phyloP scores from a whole-genome alignment of 306 rosid species.

The Arachis hypogaea region DNA sequence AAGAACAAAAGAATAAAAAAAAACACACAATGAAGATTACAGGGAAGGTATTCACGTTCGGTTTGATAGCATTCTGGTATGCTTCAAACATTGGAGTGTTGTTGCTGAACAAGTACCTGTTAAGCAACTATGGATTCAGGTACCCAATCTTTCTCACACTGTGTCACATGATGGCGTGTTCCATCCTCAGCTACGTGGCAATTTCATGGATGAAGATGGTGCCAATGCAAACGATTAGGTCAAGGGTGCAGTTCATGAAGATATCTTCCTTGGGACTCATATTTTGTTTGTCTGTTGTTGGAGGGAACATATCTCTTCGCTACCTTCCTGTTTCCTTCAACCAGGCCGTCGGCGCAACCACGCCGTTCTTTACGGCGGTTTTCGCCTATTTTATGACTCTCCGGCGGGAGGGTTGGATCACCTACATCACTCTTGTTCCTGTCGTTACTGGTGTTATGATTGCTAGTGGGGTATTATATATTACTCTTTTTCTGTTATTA shows the following conservation, averaged over 20 bases:
- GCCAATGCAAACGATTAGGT: slow-evolving; percentile 46
- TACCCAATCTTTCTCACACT: slow-evolving; percentile 50
- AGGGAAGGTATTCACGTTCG: slow-evolving; percentile 41
- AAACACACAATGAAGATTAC: slow-evolving; percentile 37
- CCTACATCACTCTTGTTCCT: slow-evolving; percentile 46
- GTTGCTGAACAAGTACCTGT: slow-evolving; percentile 50
- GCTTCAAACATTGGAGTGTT: slow-evolving; percentile 54
- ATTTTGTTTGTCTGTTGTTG: slow-evolving; percentile 53
- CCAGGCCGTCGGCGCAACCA: slow-evolving; percentile 58
- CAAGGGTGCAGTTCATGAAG: slow-evolving; percentile 47
- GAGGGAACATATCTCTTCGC: slow-evolving; percentile 49
- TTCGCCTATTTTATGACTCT: slow-evolving; percentile 49
- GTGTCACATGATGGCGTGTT: slow-evolving; percentile 59
- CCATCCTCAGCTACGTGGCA: slow-evolving; percentile 48
- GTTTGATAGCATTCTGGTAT: slow-evolving; percentile 45
- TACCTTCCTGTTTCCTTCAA: slow-evolving; percentile 54
- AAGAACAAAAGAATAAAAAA: too few species aligned
- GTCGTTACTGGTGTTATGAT: slow-evolving; percentile 53
- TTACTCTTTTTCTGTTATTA: background rate
- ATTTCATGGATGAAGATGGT: slow-evolving; percentile 46
- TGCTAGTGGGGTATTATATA: slow-evolving; percentile 50
- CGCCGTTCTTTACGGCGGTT: slow-evolving; percentile 51
- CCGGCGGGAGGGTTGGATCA: slow-evolving; percentile 47
- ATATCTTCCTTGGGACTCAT: slow-evolving; percentile 46
- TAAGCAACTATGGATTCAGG: slow-evolving; percentile 50